phyloP scores from a whole-genome alignment of 176 grass and related monocot genomes.

The Luzula sylvatica region DNA sequence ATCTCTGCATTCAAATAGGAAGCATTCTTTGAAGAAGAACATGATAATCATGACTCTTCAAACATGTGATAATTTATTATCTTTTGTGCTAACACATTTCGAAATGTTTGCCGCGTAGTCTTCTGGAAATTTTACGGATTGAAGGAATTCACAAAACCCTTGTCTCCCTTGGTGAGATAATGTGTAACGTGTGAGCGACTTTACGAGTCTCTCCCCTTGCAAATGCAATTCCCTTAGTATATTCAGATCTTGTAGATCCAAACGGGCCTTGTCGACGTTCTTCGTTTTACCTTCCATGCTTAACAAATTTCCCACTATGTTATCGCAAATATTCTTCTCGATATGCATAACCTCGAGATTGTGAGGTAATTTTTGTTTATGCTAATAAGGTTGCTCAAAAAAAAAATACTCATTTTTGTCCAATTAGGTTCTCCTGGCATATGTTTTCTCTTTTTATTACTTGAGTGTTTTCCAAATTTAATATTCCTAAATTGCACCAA shows the following conservation, averaged over 20 bases:
- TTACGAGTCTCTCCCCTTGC: background rate
- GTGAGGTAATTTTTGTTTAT: background rate
- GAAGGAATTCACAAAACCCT: background rate
- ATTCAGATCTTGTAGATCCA: conserved; percentile 4
- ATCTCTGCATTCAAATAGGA: background rate
- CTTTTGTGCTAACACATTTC: conserved; percentile 4
- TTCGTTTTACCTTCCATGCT: conserved; percentile 5
- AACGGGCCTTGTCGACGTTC: conserved; percentile 10
- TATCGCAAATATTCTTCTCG: conserved; percentile 16
- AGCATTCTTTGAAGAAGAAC: conserved; percentile 14
- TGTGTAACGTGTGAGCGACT: background rate
- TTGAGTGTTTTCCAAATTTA: background rate
- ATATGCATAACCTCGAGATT: conserved; percentile 6
- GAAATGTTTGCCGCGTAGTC: conserved; percentile 17
- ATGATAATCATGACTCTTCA: conserved; percentile 21
- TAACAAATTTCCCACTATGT: background rate
- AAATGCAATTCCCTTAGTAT: conserved; percentile 18
- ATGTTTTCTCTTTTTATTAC: background rate
- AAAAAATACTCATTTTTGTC: conserved; percentile 3
- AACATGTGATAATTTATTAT: background rate
- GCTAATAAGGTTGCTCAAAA: conserved; percentile 12
- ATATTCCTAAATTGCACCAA: background rate
- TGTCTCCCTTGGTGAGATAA: background rate
- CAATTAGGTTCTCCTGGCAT: background rate
- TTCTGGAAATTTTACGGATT: conserved; percentile 2